A percentile compares a stretch with the other conserved stretches of the same genome.
These are phyloP conservation scores for Hypoxylon sp. DNA, from an alignment of 2,329 filamentous ascomycete species.

Conservation along the genomic window DNA sequence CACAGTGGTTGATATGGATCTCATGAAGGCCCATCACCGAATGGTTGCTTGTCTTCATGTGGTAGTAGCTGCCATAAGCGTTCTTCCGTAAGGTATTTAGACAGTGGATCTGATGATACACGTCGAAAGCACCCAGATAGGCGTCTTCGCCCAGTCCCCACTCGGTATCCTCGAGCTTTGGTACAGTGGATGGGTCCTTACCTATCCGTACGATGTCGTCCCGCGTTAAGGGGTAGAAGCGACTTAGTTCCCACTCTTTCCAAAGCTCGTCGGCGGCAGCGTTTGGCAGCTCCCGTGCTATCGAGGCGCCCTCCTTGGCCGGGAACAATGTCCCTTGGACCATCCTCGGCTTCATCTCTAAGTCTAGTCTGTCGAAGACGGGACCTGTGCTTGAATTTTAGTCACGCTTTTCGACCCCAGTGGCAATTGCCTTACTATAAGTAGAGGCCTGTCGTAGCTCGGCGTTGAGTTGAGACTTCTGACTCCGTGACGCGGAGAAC, in stretches of 20 bases:
- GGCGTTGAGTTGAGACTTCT: constrained; percentile 22
- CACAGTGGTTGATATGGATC: constrained; percentile 56
- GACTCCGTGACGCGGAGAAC: constrained; percentile 18
- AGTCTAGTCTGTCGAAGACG: constrained; percentile 44
- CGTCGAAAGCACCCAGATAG: constrained; percentile 54
- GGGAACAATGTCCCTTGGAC: constrained; percentile 52
- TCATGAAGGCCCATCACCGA: constrained; percentile 34
- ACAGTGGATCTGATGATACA: constrained; percentile 55
- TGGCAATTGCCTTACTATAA: constrained; percentile 24
- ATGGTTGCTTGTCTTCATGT: constrained; percentile 40
- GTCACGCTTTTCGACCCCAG: not conserved
- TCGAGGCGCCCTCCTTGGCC: constrained; percentile 40
- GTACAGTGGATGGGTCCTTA: constrained; percentile 51
- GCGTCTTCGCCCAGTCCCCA: constrained; percentile 55
- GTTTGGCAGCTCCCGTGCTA: constrained; percentile 53
- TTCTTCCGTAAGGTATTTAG: constrained; percentile 53
- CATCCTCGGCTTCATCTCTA: constrained; percentile 37
- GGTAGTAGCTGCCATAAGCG: constrained; percentile 50
- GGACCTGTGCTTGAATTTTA: constrained; percentile 37
- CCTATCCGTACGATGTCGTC: constrained; percentile 52
- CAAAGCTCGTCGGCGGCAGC: constrained; percentile 50
- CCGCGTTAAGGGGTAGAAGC: constrained; percentile 49
- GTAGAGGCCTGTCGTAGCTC: constrained; percentile 37
- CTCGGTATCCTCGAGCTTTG: constrained; percentile 50
- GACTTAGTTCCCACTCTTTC: constrained; percentile 53